phyloP scores from a whole-genome alignment of 768 basidiomycete genomes.

The Pisolithus marmoratus region DNA sequence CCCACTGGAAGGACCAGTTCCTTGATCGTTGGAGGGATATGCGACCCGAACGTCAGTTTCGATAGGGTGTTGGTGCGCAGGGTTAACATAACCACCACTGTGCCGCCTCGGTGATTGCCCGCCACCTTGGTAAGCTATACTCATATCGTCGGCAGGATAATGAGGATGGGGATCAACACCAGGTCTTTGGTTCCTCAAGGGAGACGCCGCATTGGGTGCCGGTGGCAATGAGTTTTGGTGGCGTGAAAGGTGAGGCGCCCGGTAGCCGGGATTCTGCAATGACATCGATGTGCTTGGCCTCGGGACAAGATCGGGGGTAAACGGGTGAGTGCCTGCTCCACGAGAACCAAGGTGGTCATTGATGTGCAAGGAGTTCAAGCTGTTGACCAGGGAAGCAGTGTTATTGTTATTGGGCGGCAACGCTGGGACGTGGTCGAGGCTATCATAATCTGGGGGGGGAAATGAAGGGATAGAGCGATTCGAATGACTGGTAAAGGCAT shows the following conservation, averaged over 20 bases:
- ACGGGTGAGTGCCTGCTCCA: conserved; percentile 24
- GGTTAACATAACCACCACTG: conserved; percentile 23
- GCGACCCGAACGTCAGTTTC: conserved; percentile 34
- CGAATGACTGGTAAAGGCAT: conserved; percentile 36
- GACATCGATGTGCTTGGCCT: conserved; percentile 58
- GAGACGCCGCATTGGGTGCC: conserved; percentile 17
- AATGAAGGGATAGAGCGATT: conserved; percentile 44
- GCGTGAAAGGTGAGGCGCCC: conserved; percentile 31
- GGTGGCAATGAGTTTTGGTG: conserved; percentile 39
- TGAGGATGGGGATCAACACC: conserved; percentile 19
- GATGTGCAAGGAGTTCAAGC: conserved; percentile 51
- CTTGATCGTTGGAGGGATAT: conserved; percentile 35
- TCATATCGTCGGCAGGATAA: conserved; percentile 31
- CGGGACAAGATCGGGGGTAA: conserved; percentile 40
- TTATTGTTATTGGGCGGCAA: conserved; percentile 42
- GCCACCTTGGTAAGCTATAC: conserved; percentile 1
- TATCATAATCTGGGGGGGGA: conserved; percentile 28
- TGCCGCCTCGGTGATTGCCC: conserved; percentile 19
- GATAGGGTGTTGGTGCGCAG: conserved; percentile 15
- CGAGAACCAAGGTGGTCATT: conserved; percentile 32
- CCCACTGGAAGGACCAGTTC: conserved; percentile 25
- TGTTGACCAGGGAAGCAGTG: conserved; percentile 41
- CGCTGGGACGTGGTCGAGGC: conserved; percentile 19
- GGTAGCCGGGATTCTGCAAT: conserved; percentile 28
- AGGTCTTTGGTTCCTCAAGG: conserved; percentile 16